Evolutionary conservation across 805 yeast species (phyloP).

Genomic region (Candida railenensis): DNA sequence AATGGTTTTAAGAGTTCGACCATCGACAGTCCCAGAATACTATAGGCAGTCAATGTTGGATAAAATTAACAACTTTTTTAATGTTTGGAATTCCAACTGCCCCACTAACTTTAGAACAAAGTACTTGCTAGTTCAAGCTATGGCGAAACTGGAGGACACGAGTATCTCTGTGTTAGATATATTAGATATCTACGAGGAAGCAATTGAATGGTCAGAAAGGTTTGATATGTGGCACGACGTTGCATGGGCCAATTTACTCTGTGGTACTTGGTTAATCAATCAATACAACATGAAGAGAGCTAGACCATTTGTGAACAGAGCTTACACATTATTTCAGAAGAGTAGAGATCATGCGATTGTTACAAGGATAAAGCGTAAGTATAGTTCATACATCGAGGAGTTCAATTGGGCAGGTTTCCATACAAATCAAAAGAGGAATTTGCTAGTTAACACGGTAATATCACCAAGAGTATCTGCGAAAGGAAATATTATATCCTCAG

Average conservation of each 20-base stretch:
- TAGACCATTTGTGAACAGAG: conserved; percentile 31
- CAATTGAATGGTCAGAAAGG: conserved; percentile 38
- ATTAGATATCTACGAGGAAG: conserved; percentile 45
- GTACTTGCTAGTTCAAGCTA: conserved; percentile 32
- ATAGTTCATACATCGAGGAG: conserved; percentile 23
- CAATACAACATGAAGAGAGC: conserved; percentile 30
- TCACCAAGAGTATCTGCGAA: not conserved
- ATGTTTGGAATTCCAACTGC: conserved; percentile 31
- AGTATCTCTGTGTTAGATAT: conserved; percentile 29
- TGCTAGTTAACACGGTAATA: not conserved
- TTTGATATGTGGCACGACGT: conserved; percentile 33
- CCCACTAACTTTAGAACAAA: conserved; percentile 41
- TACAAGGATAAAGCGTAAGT: conserved; percentile 22
- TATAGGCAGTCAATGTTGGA: not conserved
- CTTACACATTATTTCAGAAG: conserved; percentile 31
- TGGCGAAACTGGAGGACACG: conserved; percentile 14
- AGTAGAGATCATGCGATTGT: conserved; percentile 25
- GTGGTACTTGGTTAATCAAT: conserved; percentile 39
- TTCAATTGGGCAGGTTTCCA: conserved; percentile 30
- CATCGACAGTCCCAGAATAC: not conserved
- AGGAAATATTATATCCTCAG: too few species aligned
- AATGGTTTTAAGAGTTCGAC: conserved; percentile 10
- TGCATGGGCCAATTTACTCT: conserved; percentile 40
- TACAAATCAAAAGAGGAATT: not conserved
- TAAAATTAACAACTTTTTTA: not conserved